Evolutionary conservation across 805 yeast genomes (phyloP).

Genomic region (Cyberlindnera mrakii): DNA sequence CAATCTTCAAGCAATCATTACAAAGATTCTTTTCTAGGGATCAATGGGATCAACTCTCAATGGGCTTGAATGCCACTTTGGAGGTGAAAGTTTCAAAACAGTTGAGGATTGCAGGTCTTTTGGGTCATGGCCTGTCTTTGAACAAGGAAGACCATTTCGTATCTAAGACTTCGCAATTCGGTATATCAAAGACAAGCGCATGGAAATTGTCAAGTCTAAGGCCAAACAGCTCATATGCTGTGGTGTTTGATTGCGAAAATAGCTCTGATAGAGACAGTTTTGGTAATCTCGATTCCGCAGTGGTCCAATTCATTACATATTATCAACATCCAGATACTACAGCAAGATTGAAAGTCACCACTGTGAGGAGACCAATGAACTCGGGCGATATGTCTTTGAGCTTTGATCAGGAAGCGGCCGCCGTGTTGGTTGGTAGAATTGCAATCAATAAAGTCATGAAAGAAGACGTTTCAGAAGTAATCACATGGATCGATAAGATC

Average conservation of each 20-base stretch:
- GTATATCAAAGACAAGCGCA: constrained; percentile 47
- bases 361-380: constrained; percentile 41
- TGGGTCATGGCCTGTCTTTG: constrained; percentile 57
- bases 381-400: constrained; percentile 37
- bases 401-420: constrained; percentile 68
- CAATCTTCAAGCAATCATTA: constrained; percentile 63
- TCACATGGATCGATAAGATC: constrained; percentile 43
- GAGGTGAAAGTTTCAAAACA: constrained; percentile 49
- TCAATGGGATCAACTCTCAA: constrained; percentile 32
- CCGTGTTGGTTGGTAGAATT: constrained; percentile 53
- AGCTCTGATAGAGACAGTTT: constrained; percentile 7
- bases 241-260: constrained; percentile 46
- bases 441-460: constrained; percentile 32
- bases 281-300: constrained; percentile 17
- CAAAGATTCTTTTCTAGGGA: constrained; percentile 42
- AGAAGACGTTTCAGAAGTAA: constrained; percentile 32
- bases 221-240: constrained; percentile 53
- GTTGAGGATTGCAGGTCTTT: constrained; percentile 49
- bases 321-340: constrained; percentile 60
- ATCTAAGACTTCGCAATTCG: constrained; percentile 25
- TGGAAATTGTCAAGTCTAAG: constrained; percentile 55
- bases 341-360: constrained; percentile 55
- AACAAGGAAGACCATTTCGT: constrained; percentile 21
- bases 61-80: constrained; percentile 56
- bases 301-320: constrained; percentile 49